Evolutionary conservation across 2,329 filamentous ascomycete species (phyloP).

Genomic region (Delphinella strobiligena): DNA sequence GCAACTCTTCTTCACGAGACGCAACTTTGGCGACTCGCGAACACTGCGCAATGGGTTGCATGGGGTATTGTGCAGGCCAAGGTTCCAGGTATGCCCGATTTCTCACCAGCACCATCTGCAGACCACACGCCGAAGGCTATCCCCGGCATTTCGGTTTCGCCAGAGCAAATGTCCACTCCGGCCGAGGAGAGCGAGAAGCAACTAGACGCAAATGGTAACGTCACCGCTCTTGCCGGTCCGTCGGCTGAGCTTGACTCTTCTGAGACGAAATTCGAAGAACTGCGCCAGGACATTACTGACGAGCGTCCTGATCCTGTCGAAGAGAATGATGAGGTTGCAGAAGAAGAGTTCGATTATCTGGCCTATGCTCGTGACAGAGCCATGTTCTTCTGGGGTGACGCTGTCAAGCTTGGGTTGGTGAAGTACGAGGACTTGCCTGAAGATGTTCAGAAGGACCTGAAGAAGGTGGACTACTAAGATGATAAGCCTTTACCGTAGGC

Average conservation of each 20-base stretch:
- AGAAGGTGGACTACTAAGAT: constrained; percentile 52
- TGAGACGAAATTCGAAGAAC: too few relatives aligned
- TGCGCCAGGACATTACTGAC: constrained; percentile 17
- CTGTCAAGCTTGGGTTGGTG: constrained; percentile 63
- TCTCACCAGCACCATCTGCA: constrained; percentile 13
- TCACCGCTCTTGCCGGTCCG: constrained; percentile 8
- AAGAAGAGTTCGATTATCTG: constrained; percentile 85
- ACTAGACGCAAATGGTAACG: background rate
- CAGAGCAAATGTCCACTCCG: background rate
- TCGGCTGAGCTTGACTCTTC: constrained; percentile 9
- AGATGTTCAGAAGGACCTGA: constrained; percentile 51
- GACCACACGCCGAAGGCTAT: background rate
- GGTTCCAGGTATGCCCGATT: constrained; percentile 56
- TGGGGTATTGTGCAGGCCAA: constrained; percentile 97
- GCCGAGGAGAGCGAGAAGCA: background rate
- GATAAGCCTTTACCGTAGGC: background rate
- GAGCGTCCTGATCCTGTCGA: constrained; percentile 10
- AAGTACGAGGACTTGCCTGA: constrained; percentile 64
- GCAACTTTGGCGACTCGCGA: constrained; percentile 73
- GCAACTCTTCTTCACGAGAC: constrained; percentile 65
- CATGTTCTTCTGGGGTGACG: constrained; percentile 90
- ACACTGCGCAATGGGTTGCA: constrained; percentile 81
- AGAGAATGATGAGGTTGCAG: constrained; percentile 39
- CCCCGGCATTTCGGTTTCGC: constrained; percentile 1
- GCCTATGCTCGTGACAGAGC: constrained; percentile 82